These are phyloP conservation scores for Sarcocystis neurona DNA, from an alignment of 169 alveolate species.

Conservation along the genomic window DNA sequence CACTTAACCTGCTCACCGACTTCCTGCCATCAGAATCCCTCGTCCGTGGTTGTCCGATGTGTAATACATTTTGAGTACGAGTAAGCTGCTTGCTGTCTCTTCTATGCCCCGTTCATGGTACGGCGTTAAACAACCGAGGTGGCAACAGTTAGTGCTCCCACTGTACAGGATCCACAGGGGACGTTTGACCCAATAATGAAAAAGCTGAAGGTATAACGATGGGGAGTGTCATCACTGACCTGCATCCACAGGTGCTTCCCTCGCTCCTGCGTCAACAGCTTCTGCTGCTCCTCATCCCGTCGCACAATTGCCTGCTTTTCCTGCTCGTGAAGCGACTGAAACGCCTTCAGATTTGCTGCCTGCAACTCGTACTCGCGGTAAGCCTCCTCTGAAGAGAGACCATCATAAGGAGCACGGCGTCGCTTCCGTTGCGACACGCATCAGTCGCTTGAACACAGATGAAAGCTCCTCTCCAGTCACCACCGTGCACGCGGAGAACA, in stretches of 20 bases:
- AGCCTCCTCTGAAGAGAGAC: constrained; percentile 9
- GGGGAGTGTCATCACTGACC: background rate
- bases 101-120: background rate
- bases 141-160: background rate
- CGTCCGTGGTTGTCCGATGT: background rate
- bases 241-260: constrained; percentile 37
- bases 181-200: background rate
- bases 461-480: too few relatives aligned
- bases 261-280: background rate
- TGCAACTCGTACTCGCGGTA: background rate
- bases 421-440: too few relatives aligned
- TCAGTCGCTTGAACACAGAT: too few relatives aligned
- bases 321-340: constrained; percentile 2
- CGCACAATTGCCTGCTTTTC: background rate
- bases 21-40: too few relatives aligned
- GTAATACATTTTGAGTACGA: background rate
- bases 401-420: too few relatives aligned
- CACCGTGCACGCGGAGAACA: too few relatives aligned
- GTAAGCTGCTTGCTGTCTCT: background rate
- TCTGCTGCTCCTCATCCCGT: constrained; percentile 21
- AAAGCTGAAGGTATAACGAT: background rate
- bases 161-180: background rate
- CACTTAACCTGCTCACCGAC: too few relatives aligned
- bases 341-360: constrained; percentile 6
- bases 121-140: background rate